Conservation (phyloP, 169 alveolate genomes). For the Besnoitia besnoiti region DNA sequence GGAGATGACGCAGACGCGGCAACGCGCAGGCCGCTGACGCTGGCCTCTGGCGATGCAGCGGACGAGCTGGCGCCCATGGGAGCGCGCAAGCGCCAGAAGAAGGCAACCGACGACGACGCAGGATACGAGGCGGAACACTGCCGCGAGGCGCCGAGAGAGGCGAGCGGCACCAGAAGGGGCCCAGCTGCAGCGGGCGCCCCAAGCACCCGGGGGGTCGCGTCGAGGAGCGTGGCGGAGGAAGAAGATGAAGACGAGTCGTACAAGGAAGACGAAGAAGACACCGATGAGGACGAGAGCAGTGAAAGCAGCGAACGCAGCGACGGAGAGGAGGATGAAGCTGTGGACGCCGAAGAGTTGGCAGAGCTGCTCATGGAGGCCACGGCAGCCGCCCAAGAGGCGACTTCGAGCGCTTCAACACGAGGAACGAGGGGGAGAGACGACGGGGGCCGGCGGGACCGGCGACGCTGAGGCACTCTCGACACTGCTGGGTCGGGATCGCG, state of each 20-base stretch:
- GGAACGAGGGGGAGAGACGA: not conserved
- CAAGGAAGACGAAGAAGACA: not conserved
- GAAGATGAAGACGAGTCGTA: slow-evolving; percentile 21
- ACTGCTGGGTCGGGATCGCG: no score
- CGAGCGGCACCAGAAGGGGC: no score
- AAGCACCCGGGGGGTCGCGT: not conserved
- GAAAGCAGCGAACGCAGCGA: not conserved
- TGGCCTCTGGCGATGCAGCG: no score
- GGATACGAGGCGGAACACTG: not conserved
- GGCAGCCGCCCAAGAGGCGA: not conserved
- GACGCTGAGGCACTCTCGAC: no score
- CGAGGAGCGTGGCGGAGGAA: not conserved
- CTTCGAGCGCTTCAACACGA: not conserved
- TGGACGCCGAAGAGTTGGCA: not conserved
- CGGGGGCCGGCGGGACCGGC: no score
- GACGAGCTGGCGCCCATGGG: not conserved
- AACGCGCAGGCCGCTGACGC: no score
- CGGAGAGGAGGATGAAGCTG: not conserved
- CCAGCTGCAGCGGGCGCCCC: no score
- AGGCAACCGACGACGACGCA: not conserved
- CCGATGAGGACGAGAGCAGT: not conserved
- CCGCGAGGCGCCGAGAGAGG: not conserved
- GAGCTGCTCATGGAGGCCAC: slow-evolving; percentile 11
- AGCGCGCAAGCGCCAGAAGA: not conserved
- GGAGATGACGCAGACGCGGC: not conserved